These are phyloP conservation scores for Populus nigra DNA, from an alignment of 345 rosid genomes.

Conservation along the genomic window DNA sequence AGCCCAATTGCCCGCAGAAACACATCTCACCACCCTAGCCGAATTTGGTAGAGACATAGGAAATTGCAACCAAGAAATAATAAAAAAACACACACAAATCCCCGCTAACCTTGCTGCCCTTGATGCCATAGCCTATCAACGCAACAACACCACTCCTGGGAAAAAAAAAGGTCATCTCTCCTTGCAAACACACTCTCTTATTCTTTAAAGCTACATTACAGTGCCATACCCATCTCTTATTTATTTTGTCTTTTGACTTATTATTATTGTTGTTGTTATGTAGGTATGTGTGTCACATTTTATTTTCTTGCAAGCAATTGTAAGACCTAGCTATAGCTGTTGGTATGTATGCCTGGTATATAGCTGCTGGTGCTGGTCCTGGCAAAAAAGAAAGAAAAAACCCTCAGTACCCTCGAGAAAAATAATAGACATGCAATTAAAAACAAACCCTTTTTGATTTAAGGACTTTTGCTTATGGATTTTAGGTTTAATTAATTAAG, in stretches of 20 bases:
- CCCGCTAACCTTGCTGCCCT: not conserved
- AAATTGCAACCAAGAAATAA: not conserved
- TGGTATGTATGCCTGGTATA: not conserved
- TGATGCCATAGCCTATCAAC: conserved; percentile 9
- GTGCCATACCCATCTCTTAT: conserved; percentile 10
- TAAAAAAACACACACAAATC: not conserved
- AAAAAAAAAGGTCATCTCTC: conserved; percentile 32
- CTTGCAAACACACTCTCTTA: not conserved
- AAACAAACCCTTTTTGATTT: conserved; percentile 11
- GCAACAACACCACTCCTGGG: conserved; percentile 18
- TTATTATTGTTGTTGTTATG: not conserved
- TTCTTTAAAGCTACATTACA: conserved; percentile 22
- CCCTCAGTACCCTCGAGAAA: not conserved
- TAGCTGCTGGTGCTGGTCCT: not conserved
- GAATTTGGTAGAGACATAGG: not conserved
- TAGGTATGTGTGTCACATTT: conserved; percentile 4
- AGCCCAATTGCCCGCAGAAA: not conserved
- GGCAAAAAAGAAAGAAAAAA: not conserved
- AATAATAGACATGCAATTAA: not conserved
- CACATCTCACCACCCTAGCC: not conserved
- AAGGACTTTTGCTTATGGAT: not conserved
- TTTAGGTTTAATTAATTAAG: not conserved
- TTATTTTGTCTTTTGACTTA: not conserved
- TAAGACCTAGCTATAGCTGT: conserved; percentile 8
- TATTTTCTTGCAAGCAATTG: conserved; percentile 2